A percentile compares a stretch with the other conserved stretches of the same genome.
phyloP scores from a whole-genome alignment of 176 grass and related monocot species.

The bread wheat (Triticum aestivum) region DNA sequence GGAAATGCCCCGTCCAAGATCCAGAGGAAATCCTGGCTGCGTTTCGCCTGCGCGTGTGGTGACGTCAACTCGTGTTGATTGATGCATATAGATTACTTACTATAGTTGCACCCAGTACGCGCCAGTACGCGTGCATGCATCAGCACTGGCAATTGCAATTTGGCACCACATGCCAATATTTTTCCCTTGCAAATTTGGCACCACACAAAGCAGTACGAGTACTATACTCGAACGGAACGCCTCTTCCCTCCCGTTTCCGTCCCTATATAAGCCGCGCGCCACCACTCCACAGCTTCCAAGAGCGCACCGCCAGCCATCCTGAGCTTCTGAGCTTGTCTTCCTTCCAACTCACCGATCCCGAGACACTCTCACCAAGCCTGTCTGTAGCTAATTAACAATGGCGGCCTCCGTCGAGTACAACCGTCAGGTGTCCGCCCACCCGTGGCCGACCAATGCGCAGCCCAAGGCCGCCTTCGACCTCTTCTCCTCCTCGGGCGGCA shows the following conservation, averaged over 20 bases:
- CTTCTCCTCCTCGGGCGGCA: conserved; percentile 7
- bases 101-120: neutral
- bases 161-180: neutral
- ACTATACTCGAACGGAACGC: neutral
- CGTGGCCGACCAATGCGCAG: conserved; percentile 44
- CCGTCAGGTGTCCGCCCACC: conserved; percentile 26
- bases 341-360: neutral
- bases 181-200: neutral
- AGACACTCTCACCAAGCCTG: too few relatives aligned
- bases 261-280: conserved; percentile 32
- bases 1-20: neutral
- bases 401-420: conserved; percentile 58
- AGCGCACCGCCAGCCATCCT: conserved; percentile 25
- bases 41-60: conserved; percentile 27
- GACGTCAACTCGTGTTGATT: conserved; percentile 19
- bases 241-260: neutral
- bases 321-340: conserved; percentile 11
- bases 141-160: neutral
- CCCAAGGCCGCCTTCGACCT: conserved; percentile 44
- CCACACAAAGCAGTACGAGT: neutral
- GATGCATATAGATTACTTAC: neutral
- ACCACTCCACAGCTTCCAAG: conserved; percentile 34
- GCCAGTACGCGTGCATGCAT: neutral
- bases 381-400: neutral
- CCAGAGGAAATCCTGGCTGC: neutral